Evolutionary conservation across 2,329 filamentous ascomycete species (phyloP).

Genomic region (Colletotrichum camelliae): DNA sequence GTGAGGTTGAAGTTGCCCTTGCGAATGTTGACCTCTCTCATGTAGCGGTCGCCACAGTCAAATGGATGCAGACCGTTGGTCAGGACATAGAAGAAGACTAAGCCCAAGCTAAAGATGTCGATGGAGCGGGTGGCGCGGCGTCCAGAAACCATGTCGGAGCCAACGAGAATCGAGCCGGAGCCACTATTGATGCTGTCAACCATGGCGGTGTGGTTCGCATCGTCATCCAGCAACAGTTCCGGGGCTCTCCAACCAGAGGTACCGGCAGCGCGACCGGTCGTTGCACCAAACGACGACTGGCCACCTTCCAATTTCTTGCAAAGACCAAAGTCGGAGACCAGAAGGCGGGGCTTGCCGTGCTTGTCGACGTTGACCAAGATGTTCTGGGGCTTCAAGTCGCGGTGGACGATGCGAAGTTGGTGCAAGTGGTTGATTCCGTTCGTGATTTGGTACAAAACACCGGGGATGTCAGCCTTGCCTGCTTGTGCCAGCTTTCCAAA

Average conservation of each 20-base stretch:
- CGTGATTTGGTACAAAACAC: conserved; percentile 86
- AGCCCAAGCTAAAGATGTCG: conserved; percentile 95
- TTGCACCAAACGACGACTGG: conserved; percentile 93
- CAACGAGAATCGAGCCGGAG: conserved; percentile 62
- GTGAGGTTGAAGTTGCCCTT: conserved; percentile 80
- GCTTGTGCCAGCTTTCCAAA: conserved; percentile 74
- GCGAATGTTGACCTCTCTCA: conserved; percentile 96
- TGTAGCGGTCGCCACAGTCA: conserved; percentile 91
- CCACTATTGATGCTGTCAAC: conserved; percentile 65
- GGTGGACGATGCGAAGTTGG: conserved; percentile 91
- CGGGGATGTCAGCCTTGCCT: conserved; percentile 77
- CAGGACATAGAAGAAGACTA: conserved; percentile 99
- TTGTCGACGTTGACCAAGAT: conserved; percentile 84
- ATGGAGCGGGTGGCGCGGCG: conserved; percentile 93
- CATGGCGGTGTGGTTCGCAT: conserved; percentile 58
- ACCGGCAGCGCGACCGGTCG: conserved; percentile 89
- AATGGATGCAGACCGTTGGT: conserved; percentile 93
- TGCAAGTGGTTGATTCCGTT: conserved; percentile 90
- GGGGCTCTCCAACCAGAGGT: conserved; percentile 97
- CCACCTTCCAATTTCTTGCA: conserved; percentile 97
- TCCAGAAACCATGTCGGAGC: conserved; percentile 63
- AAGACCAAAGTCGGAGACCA: conserved; percentile 97
- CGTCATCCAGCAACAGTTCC: conserved; percentile 85
- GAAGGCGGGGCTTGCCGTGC: conserved; percentile 75
- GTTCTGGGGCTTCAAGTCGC: conserved; percentile 97